phyloP scores from a whole-genome alignment of 1,284 basidiomycete genomes.

The Sporisorium scitamineum region DNA sequence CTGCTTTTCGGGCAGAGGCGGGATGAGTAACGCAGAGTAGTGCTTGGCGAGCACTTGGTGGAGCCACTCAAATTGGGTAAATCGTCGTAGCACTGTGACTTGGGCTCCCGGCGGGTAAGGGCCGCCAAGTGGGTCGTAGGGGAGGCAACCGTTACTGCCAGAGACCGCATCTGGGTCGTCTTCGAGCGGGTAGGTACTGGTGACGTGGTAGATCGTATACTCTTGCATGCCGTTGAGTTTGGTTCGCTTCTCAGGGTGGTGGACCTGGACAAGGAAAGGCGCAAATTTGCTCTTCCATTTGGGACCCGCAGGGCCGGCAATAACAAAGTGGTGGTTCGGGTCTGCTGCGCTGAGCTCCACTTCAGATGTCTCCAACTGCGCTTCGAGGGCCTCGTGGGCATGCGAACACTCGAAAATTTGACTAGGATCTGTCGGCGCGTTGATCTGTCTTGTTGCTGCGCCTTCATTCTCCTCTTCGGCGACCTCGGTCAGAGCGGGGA shows the following conservation, averaged over 20 bases:
- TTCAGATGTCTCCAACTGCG: background rate
- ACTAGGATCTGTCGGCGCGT: background rate
- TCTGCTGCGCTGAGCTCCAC: slow-evolving; percentile 15
- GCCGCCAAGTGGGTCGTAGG: slow-evolving; percentile 48
- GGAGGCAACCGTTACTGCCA: slow-evolving; percentile 20
- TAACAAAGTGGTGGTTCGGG: slow-evolving; percentile 75
- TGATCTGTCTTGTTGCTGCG: background rate
- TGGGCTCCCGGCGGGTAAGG: slow-evolving; percentile 43
- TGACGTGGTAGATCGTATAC: slow-evolving; percentile 81
- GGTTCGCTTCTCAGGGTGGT: slow-evolving; percentile 81
- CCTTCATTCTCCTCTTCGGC: slow-evolving; percentile 18
- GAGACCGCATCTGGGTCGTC: background rate
- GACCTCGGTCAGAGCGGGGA: slow-evolving; percentile 15
- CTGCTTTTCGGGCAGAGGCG: slow-evolving; percentile 84
- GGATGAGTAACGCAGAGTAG: slow-evolving; percentile 80
- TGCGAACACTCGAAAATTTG: background rate
- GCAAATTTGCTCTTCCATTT: slow-evolving; percentile 80
- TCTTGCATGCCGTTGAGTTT: slow-evolving; percentile 75
- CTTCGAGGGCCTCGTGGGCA: background rate
- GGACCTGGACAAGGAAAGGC: slow-evolving; percentile 79
- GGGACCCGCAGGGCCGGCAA: slow-evolving; percentile 74
- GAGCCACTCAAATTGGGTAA: slow-evolving; percentile 84
- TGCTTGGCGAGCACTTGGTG: slow-evolving; percentile 77
- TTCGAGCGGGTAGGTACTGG: slow-evolving; percentile 75
- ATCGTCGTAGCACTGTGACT: slow-evolving; percentile 77